Conservation (phyloP, 139 green algal species). For the Astrephomene gubernaculifera region DNA sequence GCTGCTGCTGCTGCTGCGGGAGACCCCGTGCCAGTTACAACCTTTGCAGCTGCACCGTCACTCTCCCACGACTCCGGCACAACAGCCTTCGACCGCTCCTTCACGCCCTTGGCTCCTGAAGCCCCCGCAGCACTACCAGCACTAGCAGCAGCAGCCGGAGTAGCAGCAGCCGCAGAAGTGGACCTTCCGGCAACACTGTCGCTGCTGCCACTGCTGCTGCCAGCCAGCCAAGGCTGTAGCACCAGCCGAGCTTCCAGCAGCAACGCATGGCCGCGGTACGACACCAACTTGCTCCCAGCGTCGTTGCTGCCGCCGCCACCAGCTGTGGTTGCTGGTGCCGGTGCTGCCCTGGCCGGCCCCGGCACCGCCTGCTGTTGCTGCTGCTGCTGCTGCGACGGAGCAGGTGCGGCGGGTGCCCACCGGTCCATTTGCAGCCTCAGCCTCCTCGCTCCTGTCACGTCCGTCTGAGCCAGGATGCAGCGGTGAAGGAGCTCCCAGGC, state of each 20-base stretch:
- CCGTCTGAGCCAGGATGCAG: conserved; percentile 17
- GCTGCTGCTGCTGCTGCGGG: neutral
- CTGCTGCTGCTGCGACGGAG: neutral
- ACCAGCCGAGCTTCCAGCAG: conserved; percentile 35
- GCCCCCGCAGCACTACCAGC: neutral
- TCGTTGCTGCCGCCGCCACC: neutral
- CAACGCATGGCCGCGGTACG: conserved; percentile 26
- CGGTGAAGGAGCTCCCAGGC: conserved; percentile 21
- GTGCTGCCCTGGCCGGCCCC: neutral
- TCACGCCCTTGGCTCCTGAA: neutral
- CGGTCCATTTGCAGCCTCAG: conserved; percentile 12
- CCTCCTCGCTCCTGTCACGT: neutral
- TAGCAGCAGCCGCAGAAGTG: too few species aligned
- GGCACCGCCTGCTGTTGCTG: neutral
- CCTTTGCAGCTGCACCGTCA: neutral
- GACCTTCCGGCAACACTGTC: neutral
- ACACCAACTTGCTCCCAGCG: neutral
- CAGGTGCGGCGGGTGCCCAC: neutral
- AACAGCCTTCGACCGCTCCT: neutral
- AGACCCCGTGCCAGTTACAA: neutral
- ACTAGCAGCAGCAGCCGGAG: neutral
- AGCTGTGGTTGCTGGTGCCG: neutral
- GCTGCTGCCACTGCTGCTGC: neutral
- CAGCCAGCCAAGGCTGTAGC: conserved; percentile 8
- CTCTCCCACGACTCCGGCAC: neutral